Conservation (phyloP, 1,284 basidiomycete genomes). For the Mycena sp. region DNA sequence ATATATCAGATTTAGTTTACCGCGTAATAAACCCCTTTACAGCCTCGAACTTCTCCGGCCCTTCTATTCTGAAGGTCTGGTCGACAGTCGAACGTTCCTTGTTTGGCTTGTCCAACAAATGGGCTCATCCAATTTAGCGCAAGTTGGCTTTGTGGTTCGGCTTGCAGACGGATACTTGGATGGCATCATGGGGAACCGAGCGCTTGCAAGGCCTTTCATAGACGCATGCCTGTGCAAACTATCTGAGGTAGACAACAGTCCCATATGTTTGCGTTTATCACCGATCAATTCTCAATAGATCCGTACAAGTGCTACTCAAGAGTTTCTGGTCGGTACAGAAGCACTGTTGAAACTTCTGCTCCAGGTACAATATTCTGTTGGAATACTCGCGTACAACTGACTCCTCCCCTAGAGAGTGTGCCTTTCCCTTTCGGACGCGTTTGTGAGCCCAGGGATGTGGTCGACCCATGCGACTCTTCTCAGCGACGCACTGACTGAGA, state of each 20-base stretch:
- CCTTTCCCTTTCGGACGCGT: conserved; percentile 72
- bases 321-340: conserved; percentile 67
- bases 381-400: not conserved
- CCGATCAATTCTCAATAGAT: conserved; percentile 54
- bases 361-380: conserved; percentile 52
- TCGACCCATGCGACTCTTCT: conserved; percentile 58
- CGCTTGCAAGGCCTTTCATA: conserved; percentile 70
- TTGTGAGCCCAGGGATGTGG: conserved; percentile 80
- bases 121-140: conserved; percentile 80
- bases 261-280: not conserved
- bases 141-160: conserved; percentile 83
- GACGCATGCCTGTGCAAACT: conserved; percentile 75
- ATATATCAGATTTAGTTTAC: not conserved
- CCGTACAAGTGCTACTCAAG: conserved; percentile 56
- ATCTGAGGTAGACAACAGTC: conserved; percentile 75
- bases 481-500: conserved; percentile 53
- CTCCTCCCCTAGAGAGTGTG: conserved; percentile 61
- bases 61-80: conserved; percentile 83
- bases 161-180: conserved; percentile 84
- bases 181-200: conserved; percentile 74
- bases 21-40: conserved; percentile 2
- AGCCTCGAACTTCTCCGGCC: conserved; percentile 81
- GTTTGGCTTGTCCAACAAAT: conserved; percentile 89
- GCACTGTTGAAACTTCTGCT: conserved; percentile 62
- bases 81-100: conserved; percentile 85